Base-by-base conservation (phyloP, 148 eudicot species). In the Diospyros lotus region DNA sequence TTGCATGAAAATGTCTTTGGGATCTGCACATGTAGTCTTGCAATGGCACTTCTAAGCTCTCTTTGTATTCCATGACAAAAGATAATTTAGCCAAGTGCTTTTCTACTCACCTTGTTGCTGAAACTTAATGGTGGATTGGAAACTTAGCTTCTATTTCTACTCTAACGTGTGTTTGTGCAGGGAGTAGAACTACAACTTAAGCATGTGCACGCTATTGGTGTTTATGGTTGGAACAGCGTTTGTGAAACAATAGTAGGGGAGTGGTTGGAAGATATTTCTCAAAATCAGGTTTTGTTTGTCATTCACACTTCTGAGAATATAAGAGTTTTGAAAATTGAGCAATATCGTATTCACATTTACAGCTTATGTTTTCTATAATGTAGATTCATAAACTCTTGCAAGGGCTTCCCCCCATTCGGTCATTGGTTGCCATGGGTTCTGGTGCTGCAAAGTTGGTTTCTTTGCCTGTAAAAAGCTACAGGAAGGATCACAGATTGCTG, bases 201-300 rank as follows among this genome's bases (percentile, higher is more conserved):
- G 78, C 94, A 83, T 77, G 93, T 95, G 66, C 90, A 92, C 71
- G 92, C 92, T 78, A 81, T 84, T 76, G 98, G 98, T 78, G 83
- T 92, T 72, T 95, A 92, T 81, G 98, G 98, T 74, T 92, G 96
- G 98, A 78, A 78, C 80, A 84, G 87, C 75, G 89, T 90, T 42
- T 87, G 87, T 73, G 97, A 95, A 86, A 84, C 88, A 50, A 81
- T 86, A 66, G 5, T 87, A 46, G 96, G 96, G 72, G 96, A 95
- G 82, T 95, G 98, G 98, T 85, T 88, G 80, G 97, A 92, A 84
- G 98, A 95, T 82, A 92, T 95, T 64, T 95, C 98, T 75, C 94
- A 85, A 65, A 90, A 90, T 84, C 98, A 95, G 97, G 98, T 95
- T 77, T 79, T 28, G 66, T 44, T 76, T 17, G 43, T 38, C 56